phyloP scores from a whole-genome alignment of 352 stramenopile genomes.

The Globisporangium irregulare region DNA sequence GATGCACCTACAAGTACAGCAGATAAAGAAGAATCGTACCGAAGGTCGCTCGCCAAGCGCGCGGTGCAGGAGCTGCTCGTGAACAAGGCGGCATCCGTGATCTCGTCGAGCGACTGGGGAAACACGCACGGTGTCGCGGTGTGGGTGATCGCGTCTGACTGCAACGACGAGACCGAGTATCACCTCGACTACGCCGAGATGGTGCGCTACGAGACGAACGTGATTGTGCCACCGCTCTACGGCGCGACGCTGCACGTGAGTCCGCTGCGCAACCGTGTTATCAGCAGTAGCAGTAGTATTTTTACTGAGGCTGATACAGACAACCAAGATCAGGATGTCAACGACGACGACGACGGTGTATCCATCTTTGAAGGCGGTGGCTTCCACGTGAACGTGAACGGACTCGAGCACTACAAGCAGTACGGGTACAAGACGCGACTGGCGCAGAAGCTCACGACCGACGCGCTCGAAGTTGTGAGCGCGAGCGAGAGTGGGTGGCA shows the following conservation, averaged over 20 bases:
- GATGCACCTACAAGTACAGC: background rate
- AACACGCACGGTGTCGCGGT: constrained; percentile 33
- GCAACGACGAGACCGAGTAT: constrained; percentile 39
- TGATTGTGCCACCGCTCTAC: constrained; percentile 60
- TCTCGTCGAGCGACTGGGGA: constrained; percentile 16
- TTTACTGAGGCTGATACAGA: background rate
- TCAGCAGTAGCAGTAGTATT: background rate
- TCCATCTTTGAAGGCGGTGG: constrained; percentile 40
- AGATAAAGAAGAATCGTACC: constrained; percentile 30
- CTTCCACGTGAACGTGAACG: constrained; percentile 56
- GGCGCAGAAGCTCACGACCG: constrained; percentile 37
- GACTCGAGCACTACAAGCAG: constrained; percentile 50
- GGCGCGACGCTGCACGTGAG: constrained; percentile 75
- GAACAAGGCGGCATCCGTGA: constrained; percentile 13
- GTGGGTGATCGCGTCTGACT: constrained; percentile 44
- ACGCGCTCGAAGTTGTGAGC: constrained; percentile 36
- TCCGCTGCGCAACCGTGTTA: constrained; percentile 25
- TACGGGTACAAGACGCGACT: constrained; percentile 70
- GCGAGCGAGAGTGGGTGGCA: constrained; percentile 38
- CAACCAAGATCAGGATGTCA: background rate
- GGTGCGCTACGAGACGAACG: constrained; percentile 47
- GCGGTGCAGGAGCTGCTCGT: constrained; percentile 62
- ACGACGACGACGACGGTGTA: constrained; percentile 15
- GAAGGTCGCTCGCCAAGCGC: constrained; percentile 35
- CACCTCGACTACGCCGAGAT: constrained; percentile 49